Evolutionary conservation across 2,329 filamentous ascomycete genomes (phyloP).

Genomic region (Fragosphaeria purpurea): DNA sequence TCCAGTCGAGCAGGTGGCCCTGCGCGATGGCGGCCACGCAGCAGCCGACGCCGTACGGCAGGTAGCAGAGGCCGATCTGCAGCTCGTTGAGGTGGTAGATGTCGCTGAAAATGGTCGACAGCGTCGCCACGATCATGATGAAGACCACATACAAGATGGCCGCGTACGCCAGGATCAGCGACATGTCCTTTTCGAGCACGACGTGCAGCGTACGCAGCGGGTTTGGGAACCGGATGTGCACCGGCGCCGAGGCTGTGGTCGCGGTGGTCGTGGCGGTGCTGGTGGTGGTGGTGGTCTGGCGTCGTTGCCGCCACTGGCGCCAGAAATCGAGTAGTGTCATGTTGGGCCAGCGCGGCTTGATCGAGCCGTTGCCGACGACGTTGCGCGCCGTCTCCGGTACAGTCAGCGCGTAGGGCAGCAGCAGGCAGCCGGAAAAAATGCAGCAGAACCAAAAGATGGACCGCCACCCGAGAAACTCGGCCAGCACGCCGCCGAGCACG

Average conservation of each 20-base stretch:
- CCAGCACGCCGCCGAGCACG: constrained; percentile 53
- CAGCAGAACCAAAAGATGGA: constrained; percentile 60
- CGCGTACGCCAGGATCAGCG: constrained; percentile 41
- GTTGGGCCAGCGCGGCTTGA: constrained; percentile 49
- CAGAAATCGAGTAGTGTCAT: constrained; percentile 43
- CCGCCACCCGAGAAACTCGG: constrained; percentile 56
- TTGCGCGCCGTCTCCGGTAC: constrained; percentile 51
- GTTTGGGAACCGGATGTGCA: constrained; percentile 41
- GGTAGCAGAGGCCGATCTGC: constrained; percentile 43
- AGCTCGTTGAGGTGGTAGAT: constrained; percentile 43
- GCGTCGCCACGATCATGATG: constrained; percentile 41
- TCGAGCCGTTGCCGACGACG: constrained; percentile 53
- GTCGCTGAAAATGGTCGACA: constrained; percentile 40
- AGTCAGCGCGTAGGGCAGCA: constrained; percentile 44
- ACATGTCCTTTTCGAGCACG: constrained; percentile 48
- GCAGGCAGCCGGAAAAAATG: constrained; percentile 40
- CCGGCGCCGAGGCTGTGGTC: neutral
- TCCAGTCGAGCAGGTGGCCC: constrained; percentile 53
- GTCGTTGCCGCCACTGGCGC: constrained; percentile 23
- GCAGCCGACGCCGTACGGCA: constrained; percentile 43
- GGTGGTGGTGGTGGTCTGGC: neutral
- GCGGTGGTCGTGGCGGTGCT: neutral
- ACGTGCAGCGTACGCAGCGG: constrained; percentile 45
- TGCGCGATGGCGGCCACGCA: constrained; percentile 39
- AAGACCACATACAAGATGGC: constrained; percentile 47